These are phyloP conservation scores for Monosiga brevicollis DNA, from an alignment of 78 protist genomes.

Conservation along the genomic window DNA sequence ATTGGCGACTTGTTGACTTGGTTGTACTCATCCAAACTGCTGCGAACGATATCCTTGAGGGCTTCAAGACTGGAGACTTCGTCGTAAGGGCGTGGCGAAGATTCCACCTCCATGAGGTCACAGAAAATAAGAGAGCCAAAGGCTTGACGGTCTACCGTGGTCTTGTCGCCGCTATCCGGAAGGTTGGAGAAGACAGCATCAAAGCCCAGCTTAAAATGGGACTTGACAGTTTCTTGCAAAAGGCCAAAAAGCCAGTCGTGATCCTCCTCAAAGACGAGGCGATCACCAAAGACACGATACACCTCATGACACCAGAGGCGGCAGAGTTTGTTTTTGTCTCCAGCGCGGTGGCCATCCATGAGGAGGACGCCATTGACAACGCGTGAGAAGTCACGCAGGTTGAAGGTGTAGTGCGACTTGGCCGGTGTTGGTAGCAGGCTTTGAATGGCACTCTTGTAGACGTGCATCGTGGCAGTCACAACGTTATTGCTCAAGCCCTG, in stretches of 20 bases:
- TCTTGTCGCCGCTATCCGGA: neutral
- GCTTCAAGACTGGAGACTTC: constrained; percentile 10
- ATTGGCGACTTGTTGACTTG: constrained; percentile 11
- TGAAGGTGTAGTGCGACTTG: constrained; percentile 76
- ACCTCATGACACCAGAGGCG: constrained; percentile 40
- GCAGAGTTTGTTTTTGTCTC: neutral
- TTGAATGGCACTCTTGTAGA: constrained; percentile 25
- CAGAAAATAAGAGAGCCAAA: constrained; percentile 29
- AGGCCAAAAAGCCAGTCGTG: constrained; percentile 19
- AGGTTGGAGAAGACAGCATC: neutral
- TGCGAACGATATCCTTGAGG: neutral
- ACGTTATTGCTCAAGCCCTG: neutral
- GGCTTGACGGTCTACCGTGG: constrained; percentile 63
- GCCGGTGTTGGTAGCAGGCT: constrained; percentile 73
- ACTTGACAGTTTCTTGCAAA: neutral
- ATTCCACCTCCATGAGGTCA: constrained; percentile 18
- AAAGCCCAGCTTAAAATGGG: neutral
- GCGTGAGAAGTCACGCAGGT: constrained; percentile 67
- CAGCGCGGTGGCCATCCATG: neutral
- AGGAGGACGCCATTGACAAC: constrained; percentile 59
- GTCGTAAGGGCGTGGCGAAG: neutral
- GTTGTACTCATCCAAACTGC: constrained; percentile 40
- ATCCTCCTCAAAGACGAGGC: constrained; percentile 23
- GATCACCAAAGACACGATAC: constrained; percentile 16
- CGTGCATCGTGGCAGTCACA: constrained; percentile 34